Base-by-base conservation (phyloP, 202 grass and related monocot genomes). In the Zizania palustris region DNA sequence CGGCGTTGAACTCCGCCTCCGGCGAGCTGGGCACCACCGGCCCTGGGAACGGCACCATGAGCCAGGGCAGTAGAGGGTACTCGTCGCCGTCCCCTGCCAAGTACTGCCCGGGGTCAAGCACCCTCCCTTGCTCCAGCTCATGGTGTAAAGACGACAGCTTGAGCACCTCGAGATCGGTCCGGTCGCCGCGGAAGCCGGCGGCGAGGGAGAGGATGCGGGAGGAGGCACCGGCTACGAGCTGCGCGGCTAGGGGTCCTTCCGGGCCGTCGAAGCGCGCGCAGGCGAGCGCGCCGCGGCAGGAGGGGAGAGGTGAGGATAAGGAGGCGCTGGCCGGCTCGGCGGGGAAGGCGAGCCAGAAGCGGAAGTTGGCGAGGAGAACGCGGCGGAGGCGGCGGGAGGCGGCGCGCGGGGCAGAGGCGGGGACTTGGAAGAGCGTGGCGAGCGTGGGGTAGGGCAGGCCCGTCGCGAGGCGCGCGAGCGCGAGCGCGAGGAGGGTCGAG, bases 331-430 rank as follows among this genome's bases (percentile, higher is more conserved):
- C 16, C 0, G 74, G 44, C 7, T 77, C 56, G 48, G 87, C 69
- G 55, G 88, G 92, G 83, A 95, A 95, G 16, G 88, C 80, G 73
- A 91, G 83, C 88, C 88, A 95, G 83, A 95, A 95, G 11, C 85
- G 83, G 79, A 91, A 95, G 60, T 91, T 95, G 16, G 92, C 90
- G 69, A 89, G 87, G 67, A 95, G 82, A 10, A 93, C 88, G 45
- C 88, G 91, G 76, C 91, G 84, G 73, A 93, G 85, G 65, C 82
- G 91, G 3, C 76, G 76, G 55, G 88, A 81, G 2, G 81, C 88
- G 85, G 87, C 82, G 64, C 92, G 83, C 14, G 86, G 83, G 6
- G 88, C 86, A 42, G 76, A 61, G 18, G 82, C 39, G 9, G 92
- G 83, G 3, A 94, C 85, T 9, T 73, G 50, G 85, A 94, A 94